A percentile compares a stretch with the other conserved stretches of the same genome.
phyloP scores from a whole-genome alignment of 345 rosid genomes.

The Eucalyptus curtisii region DNA sequence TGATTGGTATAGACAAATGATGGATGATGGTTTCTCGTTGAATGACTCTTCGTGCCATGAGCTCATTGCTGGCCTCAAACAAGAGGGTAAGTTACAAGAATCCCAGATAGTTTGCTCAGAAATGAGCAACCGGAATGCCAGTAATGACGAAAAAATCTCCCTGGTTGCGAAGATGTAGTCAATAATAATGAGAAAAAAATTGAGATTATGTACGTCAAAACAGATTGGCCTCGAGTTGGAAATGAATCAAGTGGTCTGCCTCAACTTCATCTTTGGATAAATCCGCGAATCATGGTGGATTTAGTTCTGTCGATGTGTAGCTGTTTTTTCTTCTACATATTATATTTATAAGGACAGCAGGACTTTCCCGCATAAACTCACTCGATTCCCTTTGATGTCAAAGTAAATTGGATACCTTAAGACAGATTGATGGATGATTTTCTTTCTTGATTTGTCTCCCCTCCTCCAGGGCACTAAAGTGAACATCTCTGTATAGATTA shows the following conservation, averaged over 20 bases:
- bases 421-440: background rate
- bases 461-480: background rate
- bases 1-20: slow-evolving; percentile 65
- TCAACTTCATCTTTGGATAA: background rate
- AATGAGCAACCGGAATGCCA: slow-evolving; percentile 2
- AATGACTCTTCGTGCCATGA: slow-evolving; percentile 18
- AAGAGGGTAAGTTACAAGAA: slow-evolving; percentile 42
- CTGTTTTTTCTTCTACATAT: background rate
- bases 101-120: slow-evolving; percentile 36
- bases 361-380: background rate
- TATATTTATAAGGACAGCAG: background rate
- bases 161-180: background rate
- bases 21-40: slow-evolving; percentile 33
- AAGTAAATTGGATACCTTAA: background rate
- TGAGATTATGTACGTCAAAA: background rate
- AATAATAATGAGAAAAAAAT: background rate
- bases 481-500: background rate
- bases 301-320: background rate
- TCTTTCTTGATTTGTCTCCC: background rate
- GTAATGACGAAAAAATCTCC: background rate
- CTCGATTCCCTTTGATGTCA: background rate
- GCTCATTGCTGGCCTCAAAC: slow-evolving; percentile 43
- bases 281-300: background rate
- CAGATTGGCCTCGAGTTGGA: background rate
- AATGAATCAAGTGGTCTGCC: background rate